Percentiles rank a stretch among this genome's conserved stretches.
Conservation (phyloP, 192 early-diverging fungal species). For the Umbelopsis sp. region DNA sequence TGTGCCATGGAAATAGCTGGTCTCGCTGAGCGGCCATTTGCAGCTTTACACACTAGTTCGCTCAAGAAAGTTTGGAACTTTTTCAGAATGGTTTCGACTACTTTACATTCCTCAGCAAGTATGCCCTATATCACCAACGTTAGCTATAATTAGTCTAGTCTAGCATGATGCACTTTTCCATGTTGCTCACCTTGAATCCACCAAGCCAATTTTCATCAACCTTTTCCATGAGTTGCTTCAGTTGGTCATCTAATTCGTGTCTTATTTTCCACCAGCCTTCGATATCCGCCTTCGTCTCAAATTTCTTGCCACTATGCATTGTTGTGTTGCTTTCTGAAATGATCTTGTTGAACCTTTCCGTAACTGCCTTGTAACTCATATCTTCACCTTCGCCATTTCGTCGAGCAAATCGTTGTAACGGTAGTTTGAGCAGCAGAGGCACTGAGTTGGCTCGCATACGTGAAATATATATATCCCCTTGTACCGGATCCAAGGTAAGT, state of each 20-base stretch:
- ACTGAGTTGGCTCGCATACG: conserved; percentile 47
- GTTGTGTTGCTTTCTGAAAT: conserved; percentile 72
- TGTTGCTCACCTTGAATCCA: conserved; percentile 67
- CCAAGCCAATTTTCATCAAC: conserved; percentile 88
- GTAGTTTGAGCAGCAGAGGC: conserved; percentile 72
- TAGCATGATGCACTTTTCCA: no score
- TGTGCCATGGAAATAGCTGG: conserved; percentile 23
- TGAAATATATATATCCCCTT: conserved; percentile 71
- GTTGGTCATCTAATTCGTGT: conserved; percentile 64
- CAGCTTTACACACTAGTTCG: conserved; percentile 48
- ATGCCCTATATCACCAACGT: conserved; percentile 26
- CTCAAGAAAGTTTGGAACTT: conserved; percentile 54
- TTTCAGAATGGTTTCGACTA: conserved; percentile 21
- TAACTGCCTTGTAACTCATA: conserved; percentile 50
- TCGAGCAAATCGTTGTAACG: conserved; percentile 58
- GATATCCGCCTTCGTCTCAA: conserved; percentile 63
- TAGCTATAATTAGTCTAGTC: no score
- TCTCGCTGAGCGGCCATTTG: neutral
- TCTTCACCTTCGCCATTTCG: conserved; percentile 40
- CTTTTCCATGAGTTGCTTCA: conserved; percentile 60
- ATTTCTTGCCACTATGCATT: conserved; percentile 51
- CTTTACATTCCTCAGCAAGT: conserved; percentile 27
- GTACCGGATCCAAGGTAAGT: conserved; percentile 69
- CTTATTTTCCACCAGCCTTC: conserved; percentile 82
- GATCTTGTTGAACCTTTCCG: conserved; percentile 68